phyloP scores from a whole-genome alignment of 176 grass and related monocot species.

The Ampelocalamus luodianensis region DNA sequence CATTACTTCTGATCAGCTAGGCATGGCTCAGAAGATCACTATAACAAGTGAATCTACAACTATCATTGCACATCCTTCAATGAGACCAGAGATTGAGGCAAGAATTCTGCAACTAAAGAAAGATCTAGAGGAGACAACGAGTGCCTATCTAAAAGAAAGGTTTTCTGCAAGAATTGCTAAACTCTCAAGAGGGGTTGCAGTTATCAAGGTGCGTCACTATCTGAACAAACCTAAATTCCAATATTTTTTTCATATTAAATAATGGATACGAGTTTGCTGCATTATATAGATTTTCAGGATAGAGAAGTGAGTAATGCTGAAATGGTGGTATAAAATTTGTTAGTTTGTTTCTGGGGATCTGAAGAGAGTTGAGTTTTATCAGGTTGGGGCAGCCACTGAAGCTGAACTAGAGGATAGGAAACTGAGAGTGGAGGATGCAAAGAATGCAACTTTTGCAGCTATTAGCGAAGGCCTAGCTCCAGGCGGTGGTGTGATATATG shows the following conservation, averaged over 20 bases:
- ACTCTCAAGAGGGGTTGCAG: constrained; percentile 80
- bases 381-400: constrained; percentile 90
- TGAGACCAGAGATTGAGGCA: constrained; percentile 93
- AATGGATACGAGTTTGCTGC: constrained; percentile 11
- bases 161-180: constrained; percentile 90
- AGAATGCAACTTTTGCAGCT: constrained; percentile 94
- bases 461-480: constrained; percentile 91
- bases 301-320: background rate
- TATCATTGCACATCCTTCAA: constrained; percentile 79
- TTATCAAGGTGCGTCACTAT: constrained; percentile 64
- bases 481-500: constrained; percentile 73
- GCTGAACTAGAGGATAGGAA: constrained; percentile 97
- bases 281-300: constrained; percentile 30
- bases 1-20: constrained; percentile 94
- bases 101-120: constrained; percentile 93
- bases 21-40: constrained; percentile 83
- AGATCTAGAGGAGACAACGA: constrained; percentile 72
- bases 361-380: constrained; percentile 49
- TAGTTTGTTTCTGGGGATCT: constrained; percentile 12
- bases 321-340: constrained; percentile 17
- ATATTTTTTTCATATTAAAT: background rate
- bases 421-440: constrained; percentile 92
- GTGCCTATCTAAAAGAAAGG: constrained; percentile 61
- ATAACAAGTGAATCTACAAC: constrained; percentile 87
- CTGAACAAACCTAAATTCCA: background rate